Evolutionary conservation across 1,139 yeast genomes (phyloP), one percentile per base, ranked within the genome.

Genomic region (Blastobotrys elegans): DNA sequence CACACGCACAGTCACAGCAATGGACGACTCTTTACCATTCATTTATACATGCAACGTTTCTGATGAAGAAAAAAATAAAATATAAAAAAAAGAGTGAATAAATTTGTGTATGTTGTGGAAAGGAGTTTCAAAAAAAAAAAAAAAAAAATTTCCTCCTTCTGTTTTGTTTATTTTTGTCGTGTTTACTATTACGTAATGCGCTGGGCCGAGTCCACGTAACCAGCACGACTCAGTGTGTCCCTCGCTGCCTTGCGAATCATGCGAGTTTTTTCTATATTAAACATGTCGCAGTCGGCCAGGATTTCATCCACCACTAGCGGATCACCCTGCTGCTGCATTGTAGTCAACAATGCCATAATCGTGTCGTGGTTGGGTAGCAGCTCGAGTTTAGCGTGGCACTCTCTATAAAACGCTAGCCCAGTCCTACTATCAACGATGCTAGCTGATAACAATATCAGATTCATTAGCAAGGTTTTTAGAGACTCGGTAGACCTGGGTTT

Each of bases 1-100:
- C 4, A 89, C 94, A 42, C 97, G 60, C 24, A 66, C 70, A 1
- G 90, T 82, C 13, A 86, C 95, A 11, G 80, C 73, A 44, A 84
- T 83, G 1, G 92, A 82, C 2, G 90, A 80, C 61, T 82, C 83
- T 53, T 73, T 71, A 30, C 58, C 56, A 18, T 30, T 30, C 17
- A 30, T 30, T n/a, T 24, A 5, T 24, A 24, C 10, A 24, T 24
- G 27, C 27, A 24, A 24, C 10, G 27, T 6, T 24, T 24, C 27
- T 6, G 10, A 5, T 24, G 27, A 24, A 24, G n/a, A 30, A 30
- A 30, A 30, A 30, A 27, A 27, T 14, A 30, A 30, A 30, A 3
- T 4, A 6, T 30, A 30, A 30, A 30, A 16, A 30, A 30, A 30
- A 27, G 13, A 27, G 13, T 27, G 13, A 27, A 27, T n/a, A n/a